phyloP scores from a whole-genome alignment of 2,329 filamentous ascomycete species.

The Aspergillus eucalypticola region DNA sequence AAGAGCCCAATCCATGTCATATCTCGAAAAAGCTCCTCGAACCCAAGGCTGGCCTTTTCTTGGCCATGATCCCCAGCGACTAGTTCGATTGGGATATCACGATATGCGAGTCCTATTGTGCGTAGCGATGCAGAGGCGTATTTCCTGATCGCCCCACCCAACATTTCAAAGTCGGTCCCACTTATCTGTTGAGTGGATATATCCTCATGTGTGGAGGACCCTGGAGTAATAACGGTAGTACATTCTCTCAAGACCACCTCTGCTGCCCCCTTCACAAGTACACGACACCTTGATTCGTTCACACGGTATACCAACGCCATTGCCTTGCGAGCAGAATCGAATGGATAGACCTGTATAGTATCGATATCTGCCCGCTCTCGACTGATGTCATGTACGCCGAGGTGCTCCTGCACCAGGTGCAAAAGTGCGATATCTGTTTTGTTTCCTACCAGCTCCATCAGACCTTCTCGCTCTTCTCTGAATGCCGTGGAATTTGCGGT shows the following conservation, averaged over 20 bases:
- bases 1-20: conserved; percentile 7
- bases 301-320: conserved; percentile 37
- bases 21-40: neutral
- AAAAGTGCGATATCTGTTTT: conserved; percentile 71
- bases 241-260: conserved; percentile 33
- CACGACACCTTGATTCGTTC: conserved; percentile 25
- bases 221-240: conserved; percentile 22
- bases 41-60: neutral
- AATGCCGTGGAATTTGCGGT: conserved; percentile 63
- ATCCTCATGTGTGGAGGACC: no score
- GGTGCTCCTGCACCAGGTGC: conserved; percentile 61
- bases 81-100: conserved; percentile 61
- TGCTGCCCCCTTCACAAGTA: conserved; percentile 40
- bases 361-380: conserved; percentile 59
- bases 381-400: conserved; percentile 60
- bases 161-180: no score
- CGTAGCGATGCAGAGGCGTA: neutral
- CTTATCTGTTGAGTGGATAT: no score
- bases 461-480: conserved; percentile 60
- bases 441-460: conserved; percentile 60
- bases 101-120: conserved; percentile 69
- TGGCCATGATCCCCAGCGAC: neutral
- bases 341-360: conserved; percentile 65
- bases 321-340: conserved; percentile 69
- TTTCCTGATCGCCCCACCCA: no score